Evolutionary conservation across 2,329 filamentous ascomycete species (phyloP).

Genomic region (Botrytis galanthina): DNA sequence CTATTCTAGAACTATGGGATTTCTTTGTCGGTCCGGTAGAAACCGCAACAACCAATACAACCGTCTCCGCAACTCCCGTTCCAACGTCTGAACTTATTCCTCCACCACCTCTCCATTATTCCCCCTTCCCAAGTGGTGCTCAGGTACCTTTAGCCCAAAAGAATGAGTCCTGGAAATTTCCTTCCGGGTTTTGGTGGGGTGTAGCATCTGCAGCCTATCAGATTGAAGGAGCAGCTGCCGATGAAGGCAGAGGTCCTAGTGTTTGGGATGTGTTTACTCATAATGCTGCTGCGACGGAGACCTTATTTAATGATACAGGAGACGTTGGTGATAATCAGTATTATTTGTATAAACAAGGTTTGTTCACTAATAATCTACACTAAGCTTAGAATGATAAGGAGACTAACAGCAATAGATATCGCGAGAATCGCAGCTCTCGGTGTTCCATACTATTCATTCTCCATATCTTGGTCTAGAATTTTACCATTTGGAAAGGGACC

Average conservation of each 20-base stretch:
- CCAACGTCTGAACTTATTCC: conserved; percentile 31
- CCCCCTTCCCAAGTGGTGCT: conserved; percentile 24
- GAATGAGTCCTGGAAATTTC: conserved; percentile 35
- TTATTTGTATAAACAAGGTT: conserved; percentile 55
- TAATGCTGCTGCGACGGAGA: conserved; percentile 23
- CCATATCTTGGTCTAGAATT: conserved; percentile 52
- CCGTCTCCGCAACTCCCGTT: conserved; percentile 31
- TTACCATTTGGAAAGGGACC: conserved; percentile 51
- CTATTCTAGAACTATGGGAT: conserved; percentile 26
- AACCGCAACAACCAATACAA: conserved; percentile 30
- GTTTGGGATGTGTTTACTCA: conserved; percentile 43
- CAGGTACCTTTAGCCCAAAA: conserved; percentile 25
- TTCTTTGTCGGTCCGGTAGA: conserved; percentile 31
- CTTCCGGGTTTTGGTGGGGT: conserved; percentile 46
- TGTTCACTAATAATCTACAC: conserved; percentile 24
- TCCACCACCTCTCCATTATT: conserved; percentile 30
- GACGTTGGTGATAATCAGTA: conserved; percentile 43
- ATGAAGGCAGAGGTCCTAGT: conserved; percentile 45
- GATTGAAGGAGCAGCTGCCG: conserved; percentile 47
- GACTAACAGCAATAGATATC: conserved; percentile 42
- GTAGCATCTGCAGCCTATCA: conserved; percentile 48
- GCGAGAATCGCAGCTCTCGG: conserved; percentile 52
- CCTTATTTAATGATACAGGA: conserved; percentile 44
- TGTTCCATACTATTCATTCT: conserved; percentile 51
- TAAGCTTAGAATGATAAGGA: not conserved